Conservation (phyloP, 2,329 filamentous ascomycete genomes). For the Cladosporium sp. region DNA sequence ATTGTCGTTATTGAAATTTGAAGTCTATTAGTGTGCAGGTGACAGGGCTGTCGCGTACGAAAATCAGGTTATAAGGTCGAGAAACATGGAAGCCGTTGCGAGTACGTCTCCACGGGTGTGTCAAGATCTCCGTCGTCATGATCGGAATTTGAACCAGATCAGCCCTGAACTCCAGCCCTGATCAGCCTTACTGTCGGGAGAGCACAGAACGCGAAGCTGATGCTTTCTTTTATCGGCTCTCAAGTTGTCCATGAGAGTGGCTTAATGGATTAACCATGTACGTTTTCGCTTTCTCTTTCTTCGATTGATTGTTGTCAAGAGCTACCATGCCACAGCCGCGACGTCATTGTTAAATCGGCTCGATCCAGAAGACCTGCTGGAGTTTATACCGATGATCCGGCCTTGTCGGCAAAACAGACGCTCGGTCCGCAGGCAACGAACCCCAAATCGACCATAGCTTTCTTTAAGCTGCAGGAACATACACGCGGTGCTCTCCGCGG, state of each 20-base stretch:
- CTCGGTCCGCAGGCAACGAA: not conserved
- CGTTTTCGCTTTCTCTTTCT: no score
- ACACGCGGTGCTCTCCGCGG: conserved; percentile 4
- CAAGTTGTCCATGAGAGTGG: no score
- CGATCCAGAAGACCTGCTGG: not conserved
- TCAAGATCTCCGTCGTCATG: conserved; percentile 3
- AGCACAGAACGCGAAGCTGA: not conserved
- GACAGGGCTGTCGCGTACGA: not conserved
- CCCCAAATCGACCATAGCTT: conserved; percentile 9
- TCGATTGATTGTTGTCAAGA: no score
- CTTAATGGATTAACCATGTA: no score
- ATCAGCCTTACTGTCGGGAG: not conserved
- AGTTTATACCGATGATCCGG: not conserved
- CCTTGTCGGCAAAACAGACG: not conserved
- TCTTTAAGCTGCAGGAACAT: conserved; percentile 1
- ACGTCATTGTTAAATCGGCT: not conserved
- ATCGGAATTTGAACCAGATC: conserved; percentile 3
- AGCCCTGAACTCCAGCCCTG: not conserved
- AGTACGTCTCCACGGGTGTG: not conserved
- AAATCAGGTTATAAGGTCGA: not conserved
- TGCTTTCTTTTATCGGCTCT: not conserved
- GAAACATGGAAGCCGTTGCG: conserved; percentile 7
- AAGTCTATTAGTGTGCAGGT: not conserved
- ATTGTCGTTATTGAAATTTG: not conserved
- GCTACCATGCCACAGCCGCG: not conserved